Conservation (phyloP, 164 flowering plant genomes). For the Cinnamomum chago region DNA sequence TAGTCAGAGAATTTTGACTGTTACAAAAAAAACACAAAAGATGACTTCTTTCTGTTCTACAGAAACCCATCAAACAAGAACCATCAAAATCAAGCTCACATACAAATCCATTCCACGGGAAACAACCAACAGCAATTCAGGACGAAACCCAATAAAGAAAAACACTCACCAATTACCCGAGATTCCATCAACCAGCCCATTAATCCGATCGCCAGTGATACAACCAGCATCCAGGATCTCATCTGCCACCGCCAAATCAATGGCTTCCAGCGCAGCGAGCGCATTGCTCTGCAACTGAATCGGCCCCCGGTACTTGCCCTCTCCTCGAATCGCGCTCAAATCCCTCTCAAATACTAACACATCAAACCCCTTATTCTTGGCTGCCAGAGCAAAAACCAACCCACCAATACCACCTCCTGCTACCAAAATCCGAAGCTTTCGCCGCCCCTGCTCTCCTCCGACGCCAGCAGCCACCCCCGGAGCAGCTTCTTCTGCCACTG, state of each 20-base stretch:
- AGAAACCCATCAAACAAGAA: too few species aligned
- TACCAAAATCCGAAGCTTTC: constrained; percentile 54
- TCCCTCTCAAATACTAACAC: constrained; percentile 96
- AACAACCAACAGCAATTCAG: not conserved
- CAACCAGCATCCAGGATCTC: constrained; percentile 84
- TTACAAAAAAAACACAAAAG: too few species aligned
- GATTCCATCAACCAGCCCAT: constrained; percentile 94
- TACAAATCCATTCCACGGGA: not conserved
- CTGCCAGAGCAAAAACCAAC: constrained; percentile 84
- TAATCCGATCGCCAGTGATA: constrained; percentile 85
- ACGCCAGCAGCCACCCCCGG: not conserved
- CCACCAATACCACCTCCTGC: constrained; percentile 99
- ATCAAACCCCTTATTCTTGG: constrained; percentile 80
- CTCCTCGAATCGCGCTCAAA: constrained; percentile 90
- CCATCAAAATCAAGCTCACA: not conserved
- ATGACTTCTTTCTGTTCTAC: too few species aligned
- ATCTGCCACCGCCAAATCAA: constrained; percentile 87
- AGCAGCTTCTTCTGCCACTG: not conserved
- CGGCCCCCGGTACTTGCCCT: constrained; percentile 94
- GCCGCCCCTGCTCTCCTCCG: not conserved
- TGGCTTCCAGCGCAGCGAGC: constrained; percentile 93
- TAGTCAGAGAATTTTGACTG: too few species aligned
- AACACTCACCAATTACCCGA: constrained; percentile 74
- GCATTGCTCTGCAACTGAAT: constrained; percentile 98
- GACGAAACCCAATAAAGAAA: not conserved